Percentiles rank a stretch among this genome's conserved stretches.
phyloP scores from a whole-genome alignment of 176 grass and related monocot genomes.

The Cenchrus fungigraminus region DNA sequence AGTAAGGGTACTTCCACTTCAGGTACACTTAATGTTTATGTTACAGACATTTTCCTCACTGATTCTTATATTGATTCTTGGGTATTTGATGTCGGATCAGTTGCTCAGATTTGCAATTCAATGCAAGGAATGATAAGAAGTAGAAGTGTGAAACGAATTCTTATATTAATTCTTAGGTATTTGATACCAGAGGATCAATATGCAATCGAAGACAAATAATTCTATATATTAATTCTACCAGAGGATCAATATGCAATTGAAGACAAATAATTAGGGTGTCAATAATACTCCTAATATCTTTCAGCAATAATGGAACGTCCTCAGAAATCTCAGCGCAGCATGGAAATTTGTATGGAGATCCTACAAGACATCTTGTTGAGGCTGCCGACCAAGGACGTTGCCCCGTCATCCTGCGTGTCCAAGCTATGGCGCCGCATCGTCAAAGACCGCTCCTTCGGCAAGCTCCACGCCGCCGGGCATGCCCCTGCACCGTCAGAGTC shows the following conservation, averaged over 20 bases:
- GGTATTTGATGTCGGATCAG: too few relatives aligned
- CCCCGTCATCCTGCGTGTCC: not conserved
- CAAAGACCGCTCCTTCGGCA: not conserved
- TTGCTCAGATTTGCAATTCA: too few relatives aligned
- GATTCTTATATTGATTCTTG: too few relatives aligned
- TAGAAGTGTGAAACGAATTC: too few relatives aligned
- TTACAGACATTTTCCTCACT: too few relatives aligned
- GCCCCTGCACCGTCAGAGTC: not conserved
- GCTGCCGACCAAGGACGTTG: not conserved
- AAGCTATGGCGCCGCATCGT: not conserved
- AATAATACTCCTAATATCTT: not conserved
- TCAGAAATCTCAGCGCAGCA: not conserved
- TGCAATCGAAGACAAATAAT: too few relatives aligned
- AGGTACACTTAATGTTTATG: too few relatives aligned
- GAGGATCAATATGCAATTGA: not conserved
- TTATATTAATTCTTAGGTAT: too few relatives aligned
- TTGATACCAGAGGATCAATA: too few relatives aligned
- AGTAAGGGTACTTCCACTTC: too few relatives aligned
- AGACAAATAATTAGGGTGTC: not conserved
- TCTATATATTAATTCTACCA: not conserved
- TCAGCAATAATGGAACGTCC: not conserved
- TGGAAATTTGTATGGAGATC: not conserved
- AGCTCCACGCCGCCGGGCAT: not conserved
- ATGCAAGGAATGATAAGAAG: too few relatives aligned
- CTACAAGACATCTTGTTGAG: not conserved